Base-by-base conservation (phyloP, 1,139 yeast species). In the Taiozyma onychis region DNA sequence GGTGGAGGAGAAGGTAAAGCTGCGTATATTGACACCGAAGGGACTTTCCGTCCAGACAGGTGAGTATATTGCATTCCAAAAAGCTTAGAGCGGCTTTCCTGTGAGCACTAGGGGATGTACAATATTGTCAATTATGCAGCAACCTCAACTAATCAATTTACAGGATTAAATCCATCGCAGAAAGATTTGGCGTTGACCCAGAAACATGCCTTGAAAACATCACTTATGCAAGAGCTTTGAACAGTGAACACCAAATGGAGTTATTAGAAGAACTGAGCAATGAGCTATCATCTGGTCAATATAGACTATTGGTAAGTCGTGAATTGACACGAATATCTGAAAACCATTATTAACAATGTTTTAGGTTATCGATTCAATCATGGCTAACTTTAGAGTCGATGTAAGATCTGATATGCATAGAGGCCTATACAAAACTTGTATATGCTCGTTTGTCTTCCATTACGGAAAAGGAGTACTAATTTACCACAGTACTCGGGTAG, bases 1-100 rank as follows among this genome's bases (percentile, higher is more conserved):
- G 85, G 85, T 6, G 85, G 85, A 2, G 83, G 76, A 1, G 84
- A 79, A 59, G 85, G 85, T 0, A 79, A 79, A 64, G 83, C 78
- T 1, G 84, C 83, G 1, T 80, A 72, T 56, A 76, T 80, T 54
- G 85, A 37, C 24, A 37, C 41, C 9, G 85, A 80, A 59, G 85
- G 84, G 6, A 78, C 83, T 2, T 78, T 78, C 51, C 70, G 83
- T 49, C 83, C 83, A 0, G 83, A 78, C 52, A 63, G 65, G 64
- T 59, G 43, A n/a, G 60, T 50, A 7, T 22, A 13, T 18, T 14
- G 21, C 5, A 6, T 32, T 7, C 18, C 35, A 32, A 6, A 6
- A 6, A n/a, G 35, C 18, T 18, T n/a, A n/a, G 18, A n/a, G 6
- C 1, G 35, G 18, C 16, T n/a, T 32, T 9, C 6, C 14, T n/a